phyloP scores from a whole-genome alignment of 106 monocot species.

The Platanthera guangdongensis region DNA sequence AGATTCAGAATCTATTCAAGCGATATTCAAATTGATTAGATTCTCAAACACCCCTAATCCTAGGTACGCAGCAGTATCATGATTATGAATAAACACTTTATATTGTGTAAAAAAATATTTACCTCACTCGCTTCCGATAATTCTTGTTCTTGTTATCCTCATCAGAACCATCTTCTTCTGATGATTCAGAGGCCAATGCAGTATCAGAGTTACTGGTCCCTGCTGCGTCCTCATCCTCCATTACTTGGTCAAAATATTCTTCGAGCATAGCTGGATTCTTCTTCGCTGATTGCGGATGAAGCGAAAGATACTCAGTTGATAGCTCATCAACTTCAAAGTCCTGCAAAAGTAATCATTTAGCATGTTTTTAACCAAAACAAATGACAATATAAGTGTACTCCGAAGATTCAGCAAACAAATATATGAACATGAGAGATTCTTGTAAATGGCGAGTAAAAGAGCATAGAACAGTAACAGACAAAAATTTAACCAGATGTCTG shows the following conservation, averaged over 20 bases:
- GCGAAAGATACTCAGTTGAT: conserved; percentile 58
- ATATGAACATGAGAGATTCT: not conserved
- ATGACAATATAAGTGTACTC: not conserved
- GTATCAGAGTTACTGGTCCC: conserved; percentile 24
- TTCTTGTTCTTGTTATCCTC: conserved; percentile 14
- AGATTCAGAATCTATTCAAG: too few species aligned
- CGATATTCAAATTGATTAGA: too few species aligned
- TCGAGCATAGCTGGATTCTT: conserved; percentile 45
- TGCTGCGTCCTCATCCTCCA: conserved; percentile 37
- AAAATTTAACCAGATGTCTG: too few species aligned
- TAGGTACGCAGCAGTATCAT: not conserved
- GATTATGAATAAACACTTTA: not conserved
- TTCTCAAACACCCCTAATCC: not conserved
- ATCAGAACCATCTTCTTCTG: conserved; percentile 33
- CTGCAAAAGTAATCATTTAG: conserved; percentile 23
- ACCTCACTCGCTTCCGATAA: conserved; percentile 56
- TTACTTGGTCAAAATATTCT: conserved; percentile 70
- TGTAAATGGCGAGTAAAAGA: too few species aligned
- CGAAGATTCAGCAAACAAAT: not conserved
- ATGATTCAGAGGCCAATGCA: conserved; percentile 22
- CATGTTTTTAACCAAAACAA: not conserved
- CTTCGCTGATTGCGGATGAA: conserved; percentile 55
- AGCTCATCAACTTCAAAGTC: conserved; percentile 78
- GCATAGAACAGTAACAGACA: too few species aligned
- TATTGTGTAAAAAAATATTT: not conserved